phyloP scores from a whole-genome alignment of 148 eudicot genomes.

The Rhododendron mucronatum region DNA sequence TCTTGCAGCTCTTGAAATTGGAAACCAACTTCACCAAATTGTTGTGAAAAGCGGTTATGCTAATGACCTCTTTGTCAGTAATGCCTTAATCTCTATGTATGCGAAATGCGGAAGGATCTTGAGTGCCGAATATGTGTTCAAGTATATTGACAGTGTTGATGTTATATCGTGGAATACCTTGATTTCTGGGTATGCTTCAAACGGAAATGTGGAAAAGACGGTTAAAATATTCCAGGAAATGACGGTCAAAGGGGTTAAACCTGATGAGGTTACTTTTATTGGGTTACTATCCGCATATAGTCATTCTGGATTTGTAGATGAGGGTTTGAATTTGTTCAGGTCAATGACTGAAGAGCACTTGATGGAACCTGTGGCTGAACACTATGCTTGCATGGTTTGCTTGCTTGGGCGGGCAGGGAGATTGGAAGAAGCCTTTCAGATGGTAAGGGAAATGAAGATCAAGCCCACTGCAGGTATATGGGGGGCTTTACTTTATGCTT shows the following conservation, averaged over 20 bases:
- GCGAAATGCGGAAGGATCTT: constrained; percentile 19
- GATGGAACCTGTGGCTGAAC: constrained; percentile 58
- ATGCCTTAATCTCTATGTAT: constrained; percentile 24
- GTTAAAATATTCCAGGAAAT: constrained; percentile 34
- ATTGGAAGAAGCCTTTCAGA: constrained; percentile 44
- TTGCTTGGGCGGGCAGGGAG: constrained; percentile 76
- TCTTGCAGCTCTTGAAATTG: constrained; percentile 16
- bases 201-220: constrained; percentile 12
- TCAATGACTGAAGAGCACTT: constrained; percentile 51
- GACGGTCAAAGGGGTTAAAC: constrained; percentile 22
- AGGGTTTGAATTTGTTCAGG: constrained; percentile 46
- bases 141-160: constrained; percentile 5
- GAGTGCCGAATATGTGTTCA: constrained; percentile 3
- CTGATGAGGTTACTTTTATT: constrained; percentile 37
- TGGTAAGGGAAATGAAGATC: constrained; percentile 35
- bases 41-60: constrained; percentile 16
- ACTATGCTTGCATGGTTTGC: constrained; percentile 72
- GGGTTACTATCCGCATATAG: constrained; percentile 73
- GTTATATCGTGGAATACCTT: constrained; percentile 17
- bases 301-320: constrained; percentile 55
- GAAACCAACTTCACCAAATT: constrained; percentile 18
- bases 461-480: constrained; percentile 54
- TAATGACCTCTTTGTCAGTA: constrained; percentile 7
- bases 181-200: constrained; percentile 17
- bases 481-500: constrained; percentile 77